Evolutionary conservation across 306 rosid genomes (phyloP).

Genomic region (Castanopsis chinensis): DNA sequence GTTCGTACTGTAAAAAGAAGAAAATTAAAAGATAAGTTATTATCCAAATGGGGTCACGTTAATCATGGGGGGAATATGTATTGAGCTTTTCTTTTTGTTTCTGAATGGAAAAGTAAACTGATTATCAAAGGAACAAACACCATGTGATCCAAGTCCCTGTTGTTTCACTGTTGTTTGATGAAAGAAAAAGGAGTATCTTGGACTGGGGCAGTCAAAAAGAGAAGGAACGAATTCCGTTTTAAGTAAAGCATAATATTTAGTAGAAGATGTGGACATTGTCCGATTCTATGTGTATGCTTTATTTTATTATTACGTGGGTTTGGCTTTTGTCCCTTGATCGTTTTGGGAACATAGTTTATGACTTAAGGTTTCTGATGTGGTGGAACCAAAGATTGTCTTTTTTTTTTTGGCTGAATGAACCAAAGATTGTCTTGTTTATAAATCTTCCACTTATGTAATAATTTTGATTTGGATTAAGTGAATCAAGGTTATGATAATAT

Average conservation of each 20-base stretch:
- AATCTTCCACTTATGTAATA: conserved; percentile 22
- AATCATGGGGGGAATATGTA: conserved; percentile 38
- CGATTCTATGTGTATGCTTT: conserved; percentile 21
- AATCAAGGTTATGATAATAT: neutral
- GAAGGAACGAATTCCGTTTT: conserved; percentile 32
- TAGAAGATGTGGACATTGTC: conserved; percentile 31
- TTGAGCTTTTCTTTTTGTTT: conserved; percentile 34
- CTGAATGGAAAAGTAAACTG: conserved; percentile 44
- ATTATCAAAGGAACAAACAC: conserved; percentile 43
- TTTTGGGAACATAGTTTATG: conserved; percentile 23
- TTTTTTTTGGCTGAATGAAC: too few species aligned
- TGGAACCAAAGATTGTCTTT: conserved; percentile 35
- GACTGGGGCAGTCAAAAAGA: conserved; percentile 59
- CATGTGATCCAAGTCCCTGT: conserved; percentile 49
- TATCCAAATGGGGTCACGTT: conserved; percentile 40
- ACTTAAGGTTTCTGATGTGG: conserved; percentile 3
- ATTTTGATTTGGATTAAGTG: conserved; percentile 31
- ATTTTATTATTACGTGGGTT: conserved; percentile 39
- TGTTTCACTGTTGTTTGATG: conserved; percentile 19
- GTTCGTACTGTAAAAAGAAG: conserved; percentile 48
- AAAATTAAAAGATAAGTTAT: conserved; percentile 46
- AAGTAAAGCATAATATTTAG: conserved; percentile 34
- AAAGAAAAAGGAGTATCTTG: conserved; percentile 57
- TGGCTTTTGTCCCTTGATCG: conserved; percentile 31
- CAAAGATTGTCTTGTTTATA: conserved; percentile 30